These are phyloP conservation scores for Cichorium intybus DNA, from an alignment of 140 eudicot genomes.

Conservation along the genomic window DNA sequence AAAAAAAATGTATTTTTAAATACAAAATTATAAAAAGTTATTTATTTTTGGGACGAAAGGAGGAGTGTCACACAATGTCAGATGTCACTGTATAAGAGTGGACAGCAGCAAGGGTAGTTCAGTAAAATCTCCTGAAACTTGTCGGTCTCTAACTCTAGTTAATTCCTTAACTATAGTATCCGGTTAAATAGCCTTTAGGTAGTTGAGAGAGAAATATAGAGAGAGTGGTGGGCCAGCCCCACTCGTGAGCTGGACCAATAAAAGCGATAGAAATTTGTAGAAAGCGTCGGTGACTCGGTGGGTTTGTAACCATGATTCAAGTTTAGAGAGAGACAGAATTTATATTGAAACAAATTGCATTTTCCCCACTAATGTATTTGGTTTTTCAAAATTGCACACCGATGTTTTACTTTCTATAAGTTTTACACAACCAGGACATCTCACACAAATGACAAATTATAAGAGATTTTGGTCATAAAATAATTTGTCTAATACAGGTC, in stretches of 20 bases:
- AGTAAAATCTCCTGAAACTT: slow-evolving; percentile 15
- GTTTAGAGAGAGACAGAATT: not conserved
- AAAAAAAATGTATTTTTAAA: no score
- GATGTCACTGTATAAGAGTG: slow-evolving; percentile 9
- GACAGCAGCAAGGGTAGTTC: slow-evolving; percentile 25
- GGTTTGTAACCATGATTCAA: slow-evolving; percentile 13
- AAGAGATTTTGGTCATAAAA: no score
- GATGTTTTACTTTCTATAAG: not conserved
- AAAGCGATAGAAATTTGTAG: slow-evolving; percentile 16
- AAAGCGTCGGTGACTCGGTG: slow-evolving; percentile 51
- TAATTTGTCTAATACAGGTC: no score
- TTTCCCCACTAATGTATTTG: not conserved
- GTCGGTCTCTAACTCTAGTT: slow-evolving; percentile 71
- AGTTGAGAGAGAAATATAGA: not conserved
- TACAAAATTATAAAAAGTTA: no score
- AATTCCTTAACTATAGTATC: slow-evolving; percentile 19
- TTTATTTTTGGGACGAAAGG: not conserved
- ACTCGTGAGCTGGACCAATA: slow-evolving; percentile 37
- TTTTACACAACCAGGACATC: not conserved
- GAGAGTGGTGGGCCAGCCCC: slow-evolving; percentile 27
- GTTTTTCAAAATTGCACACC: not conserved
- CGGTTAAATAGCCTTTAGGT: slow-evolving; percentile 19
- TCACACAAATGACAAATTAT: not conserved
- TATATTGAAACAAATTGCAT: slow-evolving; percentile 1
- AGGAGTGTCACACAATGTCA: slow-evolving; percentile 15